Evolutionary conservation across 257 asterid species (phyloP), one percentile per base, ranked within the genome.

Genomic region (Leptodermis oblonga): DNA sequence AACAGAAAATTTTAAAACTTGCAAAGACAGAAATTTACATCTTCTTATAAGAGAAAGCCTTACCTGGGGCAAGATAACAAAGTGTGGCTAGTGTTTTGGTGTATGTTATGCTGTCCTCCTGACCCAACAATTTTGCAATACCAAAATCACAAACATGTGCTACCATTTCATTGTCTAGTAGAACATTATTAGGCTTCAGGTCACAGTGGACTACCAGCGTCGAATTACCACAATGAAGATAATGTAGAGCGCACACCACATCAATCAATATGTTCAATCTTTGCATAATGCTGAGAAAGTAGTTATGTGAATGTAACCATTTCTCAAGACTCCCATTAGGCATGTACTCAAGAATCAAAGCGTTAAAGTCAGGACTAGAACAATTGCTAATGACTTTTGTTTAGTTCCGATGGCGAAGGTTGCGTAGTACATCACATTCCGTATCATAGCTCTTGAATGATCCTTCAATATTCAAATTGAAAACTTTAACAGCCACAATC

Each of bases 51-150:
- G 23, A 65, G 0, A 65, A 14, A 17, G 4, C 4, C 36, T 33
- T n/a, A 72, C 76, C 76, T 52, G 70, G 76, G 28, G 75, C 69
- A 71, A 62, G 22, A 20, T 72, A n/a, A n/a, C n/a, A n/a, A n/a
- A n/a, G n/a, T n/a, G n/a, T n/a, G n/a, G n/a, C n/a, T n/a, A n/a
- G n/a, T 0, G 76, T 72, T 62, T 26, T n/a, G 34, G 70, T 37
- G 25, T 34, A 28, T 4, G 63, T 30, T 10, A 51, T 18, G 65
- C 70, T 52, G 31, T 71, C 64, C 31, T 46, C 74, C 1, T 1
- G 2, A 6, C 28, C 56, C 45, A 71, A 51, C 18, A 71, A 25
- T 22, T 71, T 71, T 26, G 70, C n/a, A 23, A 71, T 15, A 0
- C 76, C 70, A 26, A 71, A 62, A 51, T 71, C 76, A 18, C 64